A percentile compares a stretch with the other conserved stretches of the same genome.
phyloP scores from a whole-genome alignment of 805 yeast species.

The Pichia cephalocereana region DNA sequence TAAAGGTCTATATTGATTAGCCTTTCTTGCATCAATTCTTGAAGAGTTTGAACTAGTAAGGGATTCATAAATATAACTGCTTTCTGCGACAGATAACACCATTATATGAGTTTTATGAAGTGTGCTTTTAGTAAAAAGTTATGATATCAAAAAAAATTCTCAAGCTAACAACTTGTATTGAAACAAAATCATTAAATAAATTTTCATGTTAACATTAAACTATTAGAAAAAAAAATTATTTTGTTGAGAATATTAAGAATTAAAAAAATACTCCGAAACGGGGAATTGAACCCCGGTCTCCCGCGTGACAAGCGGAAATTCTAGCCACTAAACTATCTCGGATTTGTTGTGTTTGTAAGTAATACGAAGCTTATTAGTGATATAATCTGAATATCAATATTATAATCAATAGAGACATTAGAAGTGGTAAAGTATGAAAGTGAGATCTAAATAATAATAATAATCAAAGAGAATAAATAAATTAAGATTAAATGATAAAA shows the following conservation, averaged over 20 bases:
- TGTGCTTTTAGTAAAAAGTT: too few relatives aligned
- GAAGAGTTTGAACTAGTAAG: constrained; percentile 45
- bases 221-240: background rate
- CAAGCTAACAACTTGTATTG: too few relatives aligned
- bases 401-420: too few relatives aligned
- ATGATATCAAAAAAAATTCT: background rate
- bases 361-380: too few relatives aligned
- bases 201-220: too few relatives aligned
- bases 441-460: too few relatives aligned
- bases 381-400: too few relatives aligned
- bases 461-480: too few relatives aligned
- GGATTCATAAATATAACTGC: constrained; percentile 69
- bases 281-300: constrained; percentile 37
- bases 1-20: constrained; percentile 73
- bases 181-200: too few relatives aligned
- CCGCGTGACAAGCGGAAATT: constrained; percentile 37
- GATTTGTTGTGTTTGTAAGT: constrained; percentile 9
- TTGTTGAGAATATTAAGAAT: background rate
- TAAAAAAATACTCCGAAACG: constrained; percentile 28
- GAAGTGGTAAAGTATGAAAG: too few relatives aligned
- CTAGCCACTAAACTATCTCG: constrained; percentile 35
- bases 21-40: constrained; percentile 79
- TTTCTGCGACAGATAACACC: constrained; percentile 70
- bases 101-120: constrained; percentile 22
- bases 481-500: too few relatives aligned